Conservation (phyloP, 2,329 filamentous ascomycete species). For the Periconia macrospinosa region DNA sequence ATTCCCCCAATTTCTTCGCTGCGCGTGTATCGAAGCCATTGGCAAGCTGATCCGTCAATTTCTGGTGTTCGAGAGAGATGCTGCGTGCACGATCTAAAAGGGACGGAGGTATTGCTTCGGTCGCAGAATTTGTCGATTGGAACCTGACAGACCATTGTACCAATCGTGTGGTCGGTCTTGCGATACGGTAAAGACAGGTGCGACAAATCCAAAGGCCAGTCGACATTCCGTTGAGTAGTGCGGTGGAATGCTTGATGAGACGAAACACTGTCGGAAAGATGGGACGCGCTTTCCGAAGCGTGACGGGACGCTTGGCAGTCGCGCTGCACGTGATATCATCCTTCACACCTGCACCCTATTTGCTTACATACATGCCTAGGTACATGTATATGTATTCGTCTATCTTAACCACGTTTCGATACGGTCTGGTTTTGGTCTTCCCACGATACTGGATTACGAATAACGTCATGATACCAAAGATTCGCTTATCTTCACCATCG, state of each 20-base stretch:
- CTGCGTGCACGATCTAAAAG: conserved; percentile 59
- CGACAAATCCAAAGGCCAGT: conserved; percentile 50
- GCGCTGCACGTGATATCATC: conserved; percentile 30
- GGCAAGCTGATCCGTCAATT: conserved; percentile 55
- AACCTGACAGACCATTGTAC: conserved; percentile 18
- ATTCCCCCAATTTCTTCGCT: conserved; percentile 61
- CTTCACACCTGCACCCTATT: not conserved
- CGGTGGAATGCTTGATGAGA: conserved; percentile 4
- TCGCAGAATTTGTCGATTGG: conserved; percentile 29
- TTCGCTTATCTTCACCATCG: not conserved
- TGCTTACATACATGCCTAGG: too few relatives aligned
- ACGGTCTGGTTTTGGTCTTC: too few relatives aligned
- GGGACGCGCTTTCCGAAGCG: conserved; percentile 25
- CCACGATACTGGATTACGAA: not conserved
- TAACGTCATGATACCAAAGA: conserved; percentile 4
- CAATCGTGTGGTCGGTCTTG: conserved; percentile 27
- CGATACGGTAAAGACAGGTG: conserved; percentile 48
- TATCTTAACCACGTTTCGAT: too few relatives aligned
- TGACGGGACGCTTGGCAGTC: conserved; percentile 16
- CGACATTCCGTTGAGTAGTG: conserved; percentile 38
- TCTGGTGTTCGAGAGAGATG: conserved; percentile 58
- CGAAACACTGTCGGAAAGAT: not conserved
- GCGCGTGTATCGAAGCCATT: conserved; percentile 58
- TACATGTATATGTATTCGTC: too few relatives aligned
- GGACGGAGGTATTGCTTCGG: conserved; percentile 53